Conservation (phyloP, 2,329 filamentous ascomycete species). For the Cordyceps fumosorosea region DNA sequence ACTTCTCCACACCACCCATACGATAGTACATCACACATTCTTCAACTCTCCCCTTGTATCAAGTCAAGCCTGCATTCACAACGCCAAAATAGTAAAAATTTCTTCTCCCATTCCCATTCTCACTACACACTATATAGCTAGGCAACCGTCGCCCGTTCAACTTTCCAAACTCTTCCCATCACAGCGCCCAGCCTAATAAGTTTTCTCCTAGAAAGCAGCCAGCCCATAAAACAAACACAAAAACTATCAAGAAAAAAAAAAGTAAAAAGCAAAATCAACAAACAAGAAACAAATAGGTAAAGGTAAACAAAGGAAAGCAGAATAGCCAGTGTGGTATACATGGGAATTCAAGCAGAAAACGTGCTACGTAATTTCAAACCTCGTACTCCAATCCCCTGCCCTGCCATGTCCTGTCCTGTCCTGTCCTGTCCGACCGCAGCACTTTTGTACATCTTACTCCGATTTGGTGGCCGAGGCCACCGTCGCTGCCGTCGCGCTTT, state of each 20-base stretch:
- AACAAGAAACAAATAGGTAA: constrained; percentile 9
- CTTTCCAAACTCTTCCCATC: constrained; percentile 9
- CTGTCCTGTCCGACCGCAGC: background rate
- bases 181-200: constrained; percentile 2
- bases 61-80: background rate
- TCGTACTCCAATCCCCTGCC: constrained; percentile 2
- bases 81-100: background rate
- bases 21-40: no score
- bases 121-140: constrained; percentile 10
- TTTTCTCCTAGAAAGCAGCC: constrained; percentile 1
- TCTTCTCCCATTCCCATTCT: background rate
- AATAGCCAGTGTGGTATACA: constrained; percentile 15
- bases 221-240: constrained; percentile 12
- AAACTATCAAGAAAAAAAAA: constrained; percentile 1
- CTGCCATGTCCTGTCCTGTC: background rate
- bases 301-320: constrained; percentile 8
- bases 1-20: background rate
- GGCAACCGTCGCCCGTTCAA: background rate
- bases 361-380: constrained; percentile 9
- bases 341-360: constrained; percentile 13
- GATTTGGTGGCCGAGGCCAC: constrained; percentile 37
- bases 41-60: no score
- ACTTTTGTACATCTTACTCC: constrained; percentile 29
- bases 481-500: constrained; percentile 32
- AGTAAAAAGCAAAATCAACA: constrained; percentile 7